phyloP scores from a whole-genome alignment of 768 basidiomycete species.

The Hericium alpestre region DNA sequence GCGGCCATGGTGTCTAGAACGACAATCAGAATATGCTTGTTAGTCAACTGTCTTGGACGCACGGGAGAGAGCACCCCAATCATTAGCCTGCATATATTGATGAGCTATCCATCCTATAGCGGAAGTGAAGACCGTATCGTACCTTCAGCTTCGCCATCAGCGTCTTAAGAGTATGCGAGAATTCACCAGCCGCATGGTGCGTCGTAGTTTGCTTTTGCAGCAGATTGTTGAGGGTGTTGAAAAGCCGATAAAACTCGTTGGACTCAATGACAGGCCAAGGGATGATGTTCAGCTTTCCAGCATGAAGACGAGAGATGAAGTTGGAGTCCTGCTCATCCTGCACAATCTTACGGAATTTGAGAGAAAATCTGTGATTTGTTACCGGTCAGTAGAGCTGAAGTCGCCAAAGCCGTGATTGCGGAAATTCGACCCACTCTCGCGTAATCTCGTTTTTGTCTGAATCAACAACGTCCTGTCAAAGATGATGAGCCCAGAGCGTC shows the following conservation, averaged over 20 bases:
- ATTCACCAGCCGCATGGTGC: slow-evolving; percentile 41
- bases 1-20: slow-evolving; percentile 35
- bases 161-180: slow-evolving; percentile 47
- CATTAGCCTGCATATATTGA: slow-evolving; percentile 34
- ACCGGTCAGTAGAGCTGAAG: not conserved
- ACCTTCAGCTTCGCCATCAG: slow-evolving; percentile 63
- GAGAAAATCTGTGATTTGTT: slow-evolving; percentile 31
- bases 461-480: slow-evolving; percentile 47
- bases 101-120: not conserved
- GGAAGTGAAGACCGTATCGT: not conserved
- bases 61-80: slow-evolving; percentile 60
- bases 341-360: slow-evolving; percentile 51
- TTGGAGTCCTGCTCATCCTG: slow-evolving; percentile 50
- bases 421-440: slow-evolving; percentile 33
- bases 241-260: slow-evolving; percentile 45
- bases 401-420: not conserved
- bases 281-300: slow-evolving; percentile 42
- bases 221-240: slow-evolving; percentile 33
- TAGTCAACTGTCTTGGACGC: slow-evolving; percentile 13
- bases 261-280: slow-evolving; percentile 65
- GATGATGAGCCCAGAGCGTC: not conserved
- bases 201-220: slow-evolving; percentile 40
- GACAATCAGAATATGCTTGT: not conserved
- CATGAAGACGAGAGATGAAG: slow-evolving; percentile 51
- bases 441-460: slow-evolving; percentile 49